Conservation (phyloP, 306 rosid species). For the Mimosa pudica region DNA sequence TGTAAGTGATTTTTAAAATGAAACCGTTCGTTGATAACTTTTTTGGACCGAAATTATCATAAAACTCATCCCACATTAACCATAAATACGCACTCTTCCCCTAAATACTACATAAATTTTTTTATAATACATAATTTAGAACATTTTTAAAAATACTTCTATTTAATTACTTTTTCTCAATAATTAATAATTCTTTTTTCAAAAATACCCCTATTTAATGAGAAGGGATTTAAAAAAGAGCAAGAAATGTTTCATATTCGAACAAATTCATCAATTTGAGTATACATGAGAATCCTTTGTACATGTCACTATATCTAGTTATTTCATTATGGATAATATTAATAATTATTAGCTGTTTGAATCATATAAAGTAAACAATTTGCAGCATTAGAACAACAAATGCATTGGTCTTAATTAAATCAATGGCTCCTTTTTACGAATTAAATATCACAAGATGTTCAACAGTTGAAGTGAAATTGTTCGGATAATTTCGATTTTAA, state of each 20-base stretch:
- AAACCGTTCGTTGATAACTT: neutral
- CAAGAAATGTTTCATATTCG: too few species aligned
- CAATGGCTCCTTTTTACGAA: neutral
- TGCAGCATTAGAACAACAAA: neutral
- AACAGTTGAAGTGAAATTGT: neutral
- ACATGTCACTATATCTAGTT: too few species aligned
- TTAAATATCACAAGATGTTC: neutral
- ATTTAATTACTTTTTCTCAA: too few species aligned
- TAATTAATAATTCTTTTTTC: too few species aligned
- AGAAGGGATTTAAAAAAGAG: too few species aligned
- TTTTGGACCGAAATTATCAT: neutral
- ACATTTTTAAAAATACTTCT: too few species aligned
- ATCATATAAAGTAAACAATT: neutral
- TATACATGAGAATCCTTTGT: neutral
- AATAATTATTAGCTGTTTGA: neutral
- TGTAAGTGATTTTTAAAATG: neutral
- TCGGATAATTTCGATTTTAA: neutral
- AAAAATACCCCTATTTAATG: too few species aligned
- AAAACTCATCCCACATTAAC: neutral
- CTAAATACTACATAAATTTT: too few species aligned
- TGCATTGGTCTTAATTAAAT: neutral
- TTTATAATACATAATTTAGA: too few species aligned
- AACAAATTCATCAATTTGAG: too few species aligned
- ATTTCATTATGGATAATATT: neutral
- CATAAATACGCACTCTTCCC: neutral